phyloP scores from a whole-genome alignment of 2,329 filamentous ascomycete genomes.

The Plenodomus lindquistii region DNA sequence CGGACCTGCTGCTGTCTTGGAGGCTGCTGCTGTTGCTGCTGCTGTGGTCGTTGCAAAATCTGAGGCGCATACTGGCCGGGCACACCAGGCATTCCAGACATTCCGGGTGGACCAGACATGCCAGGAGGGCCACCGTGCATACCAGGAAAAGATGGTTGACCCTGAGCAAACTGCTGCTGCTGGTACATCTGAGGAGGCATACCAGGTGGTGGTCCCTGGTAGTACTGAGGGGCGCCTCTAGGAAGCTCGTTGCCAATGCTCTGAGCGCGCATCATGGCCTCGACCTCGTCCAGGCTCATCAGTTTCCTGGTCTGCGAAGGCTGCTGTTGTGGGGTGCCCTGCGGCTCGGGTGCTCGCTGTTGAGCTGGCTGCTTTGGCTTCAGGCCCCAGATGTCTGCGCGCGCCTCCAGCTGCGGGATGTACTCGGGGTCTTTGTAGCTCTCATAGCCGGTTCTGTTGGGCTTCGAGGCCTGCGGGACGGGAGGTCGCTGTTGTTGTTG shows the following conservation, averaged over 20 bases:
- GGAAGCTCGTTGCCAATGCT: constrained; percentile 46
- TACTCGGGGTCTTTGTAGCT: constrained; percentile 84
- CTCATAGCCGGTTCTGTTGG: constrained; percentile 83
- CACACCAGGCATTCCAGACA: constrained; percentile 34
- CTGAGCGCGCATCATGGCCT: constrained; percentile 84
- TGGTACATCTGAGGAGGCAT: constrained; percentile 25
- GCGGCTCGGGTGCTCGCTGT: constrained; percentile 31
- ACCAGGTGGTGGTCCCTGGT: constrained; percentile 27
- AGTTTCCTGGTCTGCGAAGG: constrained; percentile 65
- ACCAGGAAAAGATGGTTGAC: constrained; percentile 35
- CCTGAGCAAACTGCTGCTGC: constrained; percentile 33
- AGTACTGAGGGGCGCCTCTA: constrained; percentile 32
- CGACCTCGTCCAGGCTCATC: constrained; percentile 95
- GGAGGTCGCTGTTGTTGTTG: constrained; percentile 49
- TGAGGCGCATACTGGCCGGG: constrained; percentile 54
- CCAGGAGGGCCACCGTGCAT: constrained; percentile 8
- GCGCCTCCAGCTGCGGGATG: constrained; percentile 87
- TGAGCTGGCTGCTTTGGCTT: constrained; percentile 61
- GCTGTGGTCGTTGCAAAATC: constrained; percentile 54
- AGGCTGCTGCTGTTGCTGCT: constrained; percentile 43
- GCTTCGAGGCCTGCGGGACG: constrained; percentile 56
- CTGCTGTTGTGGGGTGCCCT: constrained; percentile 21
- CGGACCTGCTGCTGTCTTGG: constrained; percentile 50
- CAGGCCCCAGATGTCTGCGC: constrained; percentile 90
- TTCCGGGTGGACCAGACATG: constrained; percentile 36